Evolutionary conservation across 345 rosid genomes (phyloP).

Genomic region (Zanthoxylum bungeanum): DNA sequence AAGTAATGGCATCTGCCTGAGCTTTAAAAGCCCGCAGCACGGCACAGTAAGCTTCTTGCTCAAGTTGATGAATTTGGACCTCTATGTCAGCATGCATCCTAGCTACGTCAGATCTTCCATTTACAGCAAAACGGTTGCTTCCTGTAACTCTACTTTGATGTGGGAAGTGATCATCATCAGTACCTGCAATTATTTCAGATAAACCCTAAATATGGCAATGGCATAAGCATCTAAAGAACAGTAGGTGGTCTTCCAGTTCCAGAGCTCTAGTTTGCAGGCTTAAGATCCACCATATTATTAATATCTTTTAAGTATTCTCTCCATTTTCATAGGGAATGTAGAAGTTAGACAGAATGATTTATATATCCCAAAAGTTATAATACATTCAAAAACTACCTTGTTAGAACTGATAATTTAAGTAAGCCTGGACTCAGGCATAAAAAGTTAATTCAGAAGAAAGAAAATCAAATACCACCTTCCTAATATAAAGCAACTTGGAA

Average conservation of each 20-base stretch:
- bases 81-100: constrained; percentile 62
- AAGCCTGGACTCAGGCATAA: not conserved
- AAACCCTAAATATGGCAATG: not conserved
- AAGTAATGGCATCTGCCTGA: constrained; percentile 94
- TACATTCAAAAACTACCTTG: not conserved
- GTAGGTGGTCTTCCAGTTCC: not conserved
- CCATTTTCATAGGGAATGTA: not conserved
- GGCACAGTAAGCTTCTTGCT: constrained; percentile 95
- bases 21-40: constrained; percentile 97
- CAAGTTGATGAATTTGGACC: constrained; percentile 83
- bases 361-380: too few relatives aligned
- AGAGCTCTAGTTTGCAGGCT: constrained; percentile 2
- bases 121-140: constrained; percentile 28
- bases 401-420: not conserved
- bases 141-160: constrained; percentile 35
- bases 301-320: not conserved
- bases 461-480: not conserved
- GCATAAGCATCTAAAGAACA: constrained; percentile 6
- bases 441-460: not conserved
- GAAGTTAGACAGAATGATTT: not conserved
- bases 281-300: not conserved
- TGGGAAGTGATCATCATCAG: constrained; percentile 49
- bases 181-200: constrained; percentile 29
- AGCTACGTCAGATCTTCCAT: constrained; percentile 39
- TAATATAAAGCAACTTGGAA: not conserved